Conservation (phyloP, 768 basidiomycete species). For the Pleurotus salmoneostramineus region DNA sequence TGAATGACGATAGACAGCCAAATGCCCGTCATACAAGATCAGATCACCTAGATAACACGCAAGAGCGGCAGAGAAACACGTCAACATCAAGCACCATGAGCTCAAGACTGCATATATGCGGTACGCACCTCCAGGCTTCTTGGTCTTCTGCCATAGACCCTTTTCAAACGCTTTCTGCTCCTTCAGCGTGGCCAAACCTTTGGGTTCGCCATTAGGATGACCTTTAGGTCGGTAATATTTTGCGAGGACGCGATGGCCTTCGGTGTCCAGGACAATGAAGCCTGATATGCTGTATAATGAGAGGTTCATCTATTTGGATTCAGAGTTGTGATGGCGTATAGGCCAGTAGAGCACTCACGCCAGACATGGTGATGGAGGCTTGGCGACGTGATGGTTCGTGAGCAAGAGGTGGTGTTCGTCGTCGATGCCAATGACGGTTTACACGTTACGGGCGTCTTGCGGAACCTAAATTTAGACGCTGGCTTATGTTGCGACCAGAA, state of each 20-base stretch:
- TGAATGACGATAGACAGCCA: conserved; percentile 93
- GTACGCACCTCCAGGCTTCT: conserved; percentile 80
- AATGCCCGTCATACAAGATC: conserved; percentile 83
- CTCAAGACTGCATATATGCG: background rate
- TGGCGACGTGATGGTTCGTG: background rate
- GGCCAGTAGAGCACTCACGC: background rate
- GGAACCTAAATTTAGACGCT: background rate
- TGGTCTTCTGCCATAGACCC: conserved; percentile 92
- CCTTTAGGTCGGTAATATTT: conserved; percentile 90
- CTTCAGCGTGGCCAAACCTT: conserved; percentile 68
- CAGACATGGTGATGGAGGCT: background rate
- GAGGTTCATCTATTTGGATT: conserved; percentile 53
- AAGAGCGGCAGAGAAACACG: too few species aligned
- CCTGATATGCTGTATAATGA: conserved; percentile 85
- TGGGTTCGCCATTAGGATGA: conserved; percentile 57
- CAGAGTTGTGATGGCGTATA: background rate
- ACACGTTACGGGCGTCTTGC: background rate
- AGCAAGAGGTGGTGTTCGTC: background rate
- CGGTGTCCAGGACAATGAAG: conserved; percentile 91
- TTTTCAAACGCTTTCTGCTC: conserved; percentile 97
- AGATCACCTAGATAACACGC: conserved; percentile 69
- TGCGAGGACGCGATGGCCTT: conserved; percentile 90
- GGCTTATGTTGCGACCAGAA: too few species aligned
- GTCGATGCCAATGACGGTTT: background rate
- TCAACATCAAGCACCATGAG: too few species aligned